A percentile compares a stretch with the other conserved stretches of the same genome.
Evolutionary conservation across 345 rosid species (phyloP).

Genomic region (Salix caprea): DNA sequence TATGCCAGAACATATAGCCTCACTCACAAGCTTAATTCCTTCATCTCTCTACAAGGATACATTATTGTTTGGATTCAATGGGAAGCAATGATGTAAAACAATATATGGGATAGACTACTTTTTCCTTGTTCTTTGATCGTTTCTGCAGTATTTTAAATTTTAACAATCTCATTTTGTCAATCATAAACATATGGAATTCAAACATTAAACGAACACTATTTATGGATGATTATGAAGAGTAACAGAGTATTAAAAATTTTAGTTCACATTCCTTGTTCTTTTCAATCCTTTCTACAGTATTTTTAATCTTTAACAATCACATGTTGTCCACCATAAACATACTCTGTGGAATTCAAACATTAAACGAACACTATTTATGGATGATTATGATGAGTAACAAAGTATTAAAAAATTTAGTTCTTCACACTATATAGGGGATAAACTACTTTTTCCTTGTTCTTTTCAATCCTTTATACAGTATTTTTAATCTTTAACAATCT

Average conservation of each 20-base stretch:
- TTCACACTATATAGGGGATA: too few species aligned
- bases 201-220: background rate
- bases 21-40: constrained; percentile 62
- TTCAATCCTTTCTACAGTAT: too few species aligned
- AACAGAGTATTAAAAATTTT: background rate
- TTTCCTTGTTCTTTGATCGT: background rate
- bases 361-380: too few species aligned
- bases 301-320: too few species aligned
- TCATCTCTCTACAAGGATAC: constrained; percentile 54
- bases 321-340: too few species aligned
- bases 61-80: background rate
- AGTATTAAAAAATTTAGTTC: too few species aligned
- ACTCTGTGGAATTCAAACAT: too few species aligned
- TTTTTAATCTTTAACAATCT: too few species aligned
- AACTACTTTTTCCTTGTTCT: too few species aligned
- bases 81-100: background rate
- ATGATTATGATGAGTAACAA: too few species aligned
- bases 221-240: background rate
- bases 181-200: background rate
- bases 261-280: background rate
- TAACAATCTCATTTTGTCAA: background rate
- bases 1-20: constrained; percentile 63
- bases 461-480: too few species aligned
- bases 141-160: background rate
- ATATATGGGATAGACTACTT: background rate